These are phyloP conservation scores for Daedaleopsis nitida DNA, from an alignment of 768 basidiomycete genomes.

Conservation along the genomic window DNA sequence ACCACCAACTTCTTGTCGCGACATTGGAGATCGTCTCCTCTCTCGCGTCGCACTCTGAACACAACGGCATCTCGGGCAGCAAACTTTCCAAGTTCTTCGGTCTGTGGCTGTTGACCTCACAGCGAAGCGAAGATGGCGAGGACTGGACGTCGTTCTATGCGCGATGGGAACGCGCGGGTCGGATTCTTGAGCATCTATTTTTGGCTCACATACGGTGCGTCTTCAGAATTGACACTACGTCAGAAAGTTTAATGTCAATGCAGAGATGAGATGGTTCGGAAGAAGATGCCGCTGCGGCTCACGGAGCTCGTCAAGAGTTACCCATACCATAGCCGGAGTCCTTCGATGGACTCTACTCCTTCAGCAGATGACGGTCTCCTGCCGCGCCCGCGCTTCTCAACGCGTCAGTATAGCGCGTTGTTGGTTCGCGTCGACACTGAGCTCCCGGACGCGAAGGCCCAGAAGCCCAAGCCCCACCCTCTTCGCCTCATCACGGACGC, in stretches of 20 bases:
- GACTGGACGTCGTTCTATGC: conserved; percentile 69
- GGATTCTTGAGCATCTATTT: conserved; percentile 77
- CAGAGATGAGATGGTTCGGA: conserved; percentile 60
- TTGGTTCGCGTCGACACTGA: conserved; percentile 68
- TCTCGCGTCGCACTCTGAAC: conserved; percentile 71
- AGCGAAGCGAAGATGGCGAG: conserved; percentile 50
- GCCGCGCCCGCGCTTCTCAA: conserved; percentile 68
- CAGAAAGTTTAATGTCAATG: neutral
- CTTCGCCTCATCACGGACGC: conserved; percentile 65
- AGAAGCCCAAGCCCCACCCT: conserved; percentile 50
- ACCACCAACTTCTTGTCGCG: conserved; percentile 57
- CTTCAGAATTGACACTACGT: neutral
- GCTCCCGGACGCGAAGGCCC: conserved; percentile 34
- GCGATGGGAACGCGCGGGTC: conserved; percentile 73
- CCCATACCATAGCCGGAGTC: conserved; percentile 47
- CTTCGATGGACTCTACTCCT: conserved; percentile 31
- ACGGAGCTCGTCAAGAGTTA: conserved; percentile 70
- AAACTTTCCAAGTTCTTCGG: conserved; percentile 75
- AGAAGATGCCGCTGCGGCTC: conserved; percentile 68
- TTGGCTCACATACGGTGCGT: conserved; percentile 68
- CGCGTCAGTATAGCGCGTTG: conserved; percentile 62
- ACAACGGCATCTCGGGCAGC: conserved; percentile 75
- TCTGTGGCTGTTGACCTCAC: conserved; percentile 65
- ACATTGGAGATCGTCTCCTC: conserved; percentile 67
- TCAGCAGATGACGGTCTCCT: conserved; percentile 46